These are phyloP conservation scores for Sicyos edulis DNA, from an alignment of 306 rosid genomes.

Conservation along the genomic window DNA sequence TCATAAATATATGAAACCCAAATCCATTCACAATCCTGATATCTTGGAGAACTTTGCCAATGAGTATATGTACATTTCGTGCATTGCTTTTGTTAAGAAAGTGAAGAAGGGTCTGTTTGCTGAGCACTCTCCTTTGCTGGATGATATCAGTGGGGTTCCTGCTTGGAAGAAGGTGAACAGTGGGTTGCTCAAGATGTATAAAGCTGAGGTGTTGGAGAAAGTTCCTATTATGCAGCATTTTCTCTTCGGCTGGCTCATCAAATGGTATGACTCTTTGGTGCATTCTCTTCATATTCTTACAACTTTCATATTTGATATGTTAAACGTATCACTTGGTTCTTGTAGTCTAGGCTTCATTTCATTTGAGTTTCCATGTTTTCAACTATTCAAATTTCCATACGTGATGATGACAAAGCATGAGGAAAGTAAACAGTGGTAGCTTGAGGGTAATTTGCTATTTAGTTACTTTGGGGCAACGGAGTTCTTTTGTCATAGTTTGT, in stretches of 20 bases:
- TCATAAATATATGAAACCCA: constrained; percentile 94
- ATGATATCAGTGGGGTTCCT: constrained; percentile 95
- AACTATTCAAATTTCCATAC: not conserved
- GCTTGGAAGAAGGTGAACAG: constrained; percentile 87
- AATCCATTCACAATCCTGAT: constrained; percentile 81
- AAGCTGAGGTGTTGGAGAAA: constrained; percentile 94
- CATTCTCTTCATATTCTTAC: not conserved
- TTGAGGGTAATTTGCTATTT: not conserved
- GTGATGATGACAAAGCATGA: not conserved
- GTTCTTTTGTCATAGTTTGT: not conserved
- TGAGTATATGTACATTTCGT: constrained; percentile 65
- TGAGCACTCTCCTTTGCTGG: constrained; percentile 93
- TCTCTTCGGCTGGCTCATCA: constrained; percentile 80
- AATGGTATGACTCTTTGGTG: constrained; percentile 43
- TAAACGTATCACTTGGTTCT: too few species aligned
- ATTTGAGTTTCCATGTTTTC: too few species aligned
- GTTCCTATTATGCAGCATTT: constrained; percentile 99
- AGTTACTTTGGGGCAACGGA: too few species aligned
- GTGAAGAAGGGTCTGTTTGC: constrained; percentile 95
- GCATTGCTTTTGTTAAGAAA: constrained; percentile 69
- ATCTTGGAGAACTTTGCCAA: constrained; percentile 70
- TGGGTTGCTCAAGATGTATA: constrained; percentile 95
- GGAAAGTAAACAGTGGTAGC: not conserved
- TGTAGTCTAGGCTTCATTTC: too few species aligned
- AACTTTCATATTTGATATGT: not conserved